phyloP scores from a whole-genome alignment of 2,329 filamentous ascomycete species.

The Clonostachys rosea region DNA sequence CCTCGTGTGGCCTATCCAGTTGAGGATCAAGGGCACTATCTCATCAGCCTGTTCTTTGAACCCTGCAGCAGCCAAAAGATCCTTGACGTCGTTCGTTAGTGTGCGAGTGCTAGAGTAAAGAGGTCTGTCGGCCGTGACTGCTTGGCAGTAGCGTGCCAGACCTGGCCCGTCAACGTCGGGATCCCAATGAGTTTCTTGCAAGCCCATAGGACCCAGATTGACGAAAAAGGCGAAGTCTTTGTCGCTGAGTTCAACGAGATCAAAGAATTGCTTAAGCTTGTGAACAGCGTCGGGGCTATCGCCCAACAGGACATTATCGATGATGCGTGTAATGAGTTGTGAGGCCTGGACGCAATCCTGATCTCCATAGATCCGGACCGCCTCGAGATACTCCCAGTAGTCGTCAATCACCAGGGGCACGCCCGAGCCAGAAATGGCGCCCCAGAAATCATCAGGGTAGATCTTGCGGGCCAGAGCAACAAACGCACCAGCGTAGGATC shows the following conservation, averaged over 20 bases:
- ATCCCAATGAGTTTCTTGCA: slow-evolving; percentile 51
- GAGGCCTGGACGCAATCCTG: slow-evolving; percentile 60
- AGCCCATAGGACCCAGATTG: slow-evolving; percentile 28
- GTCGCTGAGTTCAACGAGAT: slow-evolving; percentile 31
- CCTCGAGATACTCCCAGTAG: slow-evolving; percentile 62
- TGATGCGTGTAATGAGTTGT: slow-evolving; percentile 47
- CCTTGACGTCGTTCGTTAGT: slow-evolving; percentile 60
- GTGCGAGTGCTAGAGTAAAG: slow-evolving; percentile 23
- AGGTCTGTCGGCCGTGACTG: slow-evolving; percentile 2
- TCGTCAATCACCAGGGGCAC: slow-evolving; percentile 75
- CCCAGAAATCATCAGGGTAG: slow-evolving; percentile 78
- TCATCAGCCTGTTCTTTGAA: background rate
- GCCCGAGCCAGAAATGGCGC: slow-evolving; percentile 74
- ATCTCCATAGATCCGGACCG: slow-evolving; percentile 41
- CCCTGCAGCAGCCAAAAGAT: slow-evolving; percentile 65
- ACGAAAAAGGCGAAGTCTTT: slow-evolving; percentile 44
- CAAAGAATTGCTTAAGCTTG: slow-evolving; percentile 41
- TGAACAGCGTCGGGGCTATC: slow-evolving; percentile 32
- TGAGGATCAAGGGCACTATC: background rate
- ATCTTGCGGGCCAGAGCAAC: slow-evolving; percentile 70
- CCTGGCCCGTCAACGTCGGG: slow-evolving; percentile 37
- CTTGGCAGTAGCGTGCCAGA: slow-evolving; percentile 5
- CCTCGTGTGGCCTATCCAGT: background rate
- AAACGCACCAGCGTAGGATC: slow-evolving; percentile 78
- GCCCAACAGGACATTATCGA: slow-evolving; percentile 46